Conservation (phyloP, 495 filamentous ascomycete genomes). For the Aspergillus homomorphus region DNA sequence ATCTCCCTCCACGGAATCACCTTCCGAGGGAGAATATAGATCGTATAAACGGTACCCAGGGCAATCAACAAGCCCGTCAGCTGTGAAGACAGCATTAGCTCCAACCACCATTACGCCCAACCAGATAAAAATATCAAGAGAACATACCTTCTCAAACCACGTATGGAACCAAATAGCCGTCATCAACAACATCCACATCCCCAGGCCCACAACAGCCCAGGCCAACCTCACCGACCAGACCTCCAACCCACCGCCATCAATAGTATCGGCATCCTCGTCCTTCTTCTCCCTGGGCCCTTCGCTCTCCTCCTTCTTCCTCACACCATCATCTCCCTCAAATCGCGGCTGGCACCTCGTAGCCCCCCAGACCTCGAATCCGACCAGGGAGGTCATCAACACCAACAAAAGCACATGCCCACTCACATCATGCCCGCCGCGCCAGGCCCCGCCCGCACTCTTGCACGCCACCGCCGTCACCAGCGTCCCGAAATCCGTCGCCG, state of each 20-base stretch:
- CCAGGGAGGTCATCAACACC: slow-evolving; percentile 72
- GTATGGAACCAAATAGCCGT: slow-evolving; percentile 97
- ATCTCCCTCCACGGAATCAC: slow-evolving; percentile 60
- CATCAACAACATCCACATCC: slow-evolving; percentile 96
- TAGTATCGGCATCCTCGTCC: slow-evolving; percentile 45
- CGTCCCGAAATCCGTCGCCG: slow-evolving; percentile 38
- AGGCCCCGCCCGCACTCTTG: slow-evolving; percentile 73
- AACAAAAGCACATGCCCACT: slow-evolving; percentile 94
- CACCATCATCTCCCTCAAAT: slow-evolving; percentile 15
- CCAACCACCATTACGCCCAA: not conserved
- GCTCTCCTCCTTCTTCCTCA: slow-evolving; percentile 56
- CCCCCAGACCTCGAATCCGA: slow-evolving; percentile 76
- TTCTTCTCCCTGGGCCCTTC: slow-evolving; percentile 29
- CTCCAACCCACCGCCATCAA: slow-evolving; percentile 27
- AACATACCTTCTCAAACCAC: slow-evolving; percentile 89
- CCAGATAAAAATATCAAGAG: slow-evolving; percentile 2
- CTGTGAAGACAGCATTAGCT: slow-evolving; percentile 12
- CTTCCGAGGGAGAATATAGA: slow-evolving; percentile 74
- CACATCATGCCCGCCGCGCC: slow-evolving; percentile 90
- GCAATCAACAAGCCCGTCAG: slow-evolving; percentile 48
- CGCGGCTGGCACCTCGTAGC: too few species aligned
- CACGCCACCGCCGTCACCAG: slow-evolving; percentile 75
- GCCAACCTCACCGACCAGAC: slow-evolving; percentile 51
- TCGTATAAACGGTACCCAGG: slow-evolving; percentile 60
- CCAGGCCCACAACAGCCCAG: slow-evolving; percentile 52